phyloP scores from a whole-genome alignment of 331 rosid species.

The Rosa hybrid region DNA sequence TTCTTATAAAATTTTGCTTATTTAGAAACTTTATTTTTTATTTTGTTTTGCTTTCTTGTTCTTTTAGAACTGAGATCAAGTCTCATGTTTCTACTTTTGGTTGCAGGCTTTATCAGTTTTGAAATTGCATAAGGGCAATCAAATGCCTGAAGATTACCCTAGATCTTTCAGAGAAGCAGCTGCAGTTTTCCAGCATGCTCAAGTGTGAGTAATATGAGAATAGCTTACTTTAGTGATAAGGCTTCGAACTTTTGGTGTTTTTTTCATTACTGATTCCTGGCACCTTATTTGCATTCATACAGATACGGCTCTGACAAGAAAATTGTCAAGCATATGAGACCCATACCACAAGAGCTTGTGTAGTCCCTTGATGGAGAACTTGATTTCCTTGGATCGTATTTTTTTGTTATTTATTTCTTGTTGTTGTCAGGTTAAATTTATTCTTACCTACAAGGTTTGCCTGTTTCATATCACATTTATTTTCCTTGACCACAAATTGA shows the following conservation, averaged over 20 bases:
- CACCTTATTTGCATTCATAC: constrained; percentile 26
- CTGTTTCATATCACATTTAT: neutral
- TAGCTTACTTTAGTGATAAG: neutral
- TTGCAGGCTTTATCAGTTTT: constrained; percentile 75
- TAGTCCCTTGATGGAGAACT: constrained; percentile 56
- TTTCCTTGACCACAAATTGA: constrained; percentile 50
- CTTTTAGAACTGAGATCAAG: neutral
- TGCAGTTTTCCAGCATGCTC: constrained; percentile 87
- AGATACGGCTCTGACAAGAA: constrained; percentile 68
- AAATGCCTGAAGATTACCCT: constrained; percentile 77
- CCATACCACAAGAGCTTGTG: constrained; percentile 53
- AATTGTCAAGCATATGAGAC: constrained; percentile 69
- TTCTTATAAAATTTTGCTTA: neutral
- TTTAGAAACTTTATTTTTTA: neutral
- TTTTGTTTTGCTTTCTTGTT: neutral
- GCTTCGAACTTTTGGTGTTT: neutral
- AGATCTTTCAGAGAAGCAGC: constrained; percentile 72
- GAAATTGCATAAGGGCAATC: constrained; percentile 62
- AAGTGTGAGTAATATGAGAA: constrained; percentile 46
- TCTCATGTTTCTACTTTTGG: neutral
- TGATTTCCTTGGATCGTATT: constrained; percentile 96
- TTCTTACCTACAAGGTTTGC: neutral
- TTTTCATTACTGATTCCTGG: constrained; percentile 14
- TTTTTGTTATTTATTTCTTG: constrained; percentile 21
- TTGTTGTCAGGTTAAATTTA: neutral